A percentile compares a stretch with the other conserved stretches of the same genome.
Conservation (phyloP, 2,329 filamentous ascomycete species). For the Talaromyces sp. region DNA sequence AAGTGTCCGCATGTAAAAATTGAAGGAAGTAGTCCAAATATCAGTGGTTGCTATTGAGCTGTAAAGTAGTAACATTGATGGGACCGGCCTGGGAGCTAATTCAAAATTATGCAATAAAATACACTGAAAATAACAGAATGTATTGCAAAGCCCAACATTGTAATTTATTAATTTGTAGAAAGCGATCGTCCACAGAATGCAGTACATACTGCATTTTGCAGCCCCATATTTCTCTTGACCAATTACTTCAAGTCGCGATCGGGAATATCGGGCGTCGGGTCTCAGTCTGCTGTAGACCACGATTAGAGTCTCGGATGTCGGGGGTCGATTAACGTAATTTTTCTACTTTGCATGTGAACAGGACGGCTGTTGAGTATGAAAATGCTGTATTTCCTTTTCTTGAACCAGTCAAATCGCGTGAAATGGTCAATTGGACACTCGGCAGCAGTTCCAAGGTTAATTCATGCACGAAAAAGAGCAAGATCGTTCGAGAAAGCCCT, state of each 20-base stretch:
- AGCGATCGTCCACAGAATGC: too few species aligned
- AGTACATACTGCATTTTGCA: too few species aligned
- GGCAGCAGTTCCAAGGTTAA: background rate
- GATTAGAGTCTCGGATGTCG: background rate
- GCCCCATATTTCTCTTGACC: background rate
- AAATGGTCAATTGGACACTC: background rate
- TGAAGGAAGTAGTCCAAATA: too few species aligned
- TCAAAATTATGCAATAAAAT: background rate
- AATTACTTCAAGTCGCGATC: background rate
- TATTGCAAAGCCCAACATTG: background rate
- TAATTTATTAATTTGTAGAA: background rate
- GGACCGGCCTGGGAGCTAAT: background rate
- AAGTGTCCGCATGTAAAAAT: too few species aligned
- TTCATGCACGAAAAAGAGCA: background rate
- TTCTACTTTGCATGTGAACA: background rate
- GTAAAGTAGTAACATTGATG: background rate
- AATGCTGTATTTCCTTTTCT: background rate
- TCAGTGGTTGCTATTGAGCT: background rate
- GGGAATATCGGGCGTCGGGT: background rate
- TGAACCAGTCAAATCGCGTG: background rate
- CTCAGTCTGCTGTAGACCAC: background rate
- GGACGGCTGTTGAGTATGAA: background rate
- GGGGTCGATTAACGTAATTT: background rate
- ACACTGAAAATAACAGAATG: background rate
- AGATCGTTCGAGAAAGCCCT: background rate